Evolutionary conservation across 2,329 filamentous ascomycete species (phyloP).

Genomic region (Paradendryphiella salina): DNA sequence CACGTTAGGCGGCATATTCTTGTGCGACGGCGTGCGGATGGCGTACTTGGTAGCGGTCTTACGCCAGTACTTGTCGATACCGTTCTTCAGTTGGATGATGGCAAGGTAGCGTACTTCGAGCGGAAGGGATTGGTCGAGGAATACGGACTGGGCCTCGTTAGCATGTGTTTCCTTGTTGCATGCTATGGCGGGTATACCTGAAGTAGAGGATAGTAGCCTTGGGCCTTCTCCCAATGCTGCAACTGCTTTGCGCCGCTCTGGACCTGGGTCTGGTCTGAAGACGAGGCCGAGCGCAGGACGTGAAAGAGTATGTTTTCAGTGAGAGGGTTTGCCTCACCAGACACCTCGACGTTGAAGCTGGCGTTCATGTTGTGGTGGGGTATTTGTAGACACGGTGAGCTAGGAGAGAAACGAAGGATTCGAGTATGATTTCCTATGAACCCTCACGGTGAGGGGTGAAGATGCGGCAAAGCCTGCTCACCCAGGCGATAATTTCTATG

Average conservation of each 20-base stretch:
- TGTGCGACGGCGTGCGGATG: background rate
- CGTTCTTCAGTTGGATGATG: slow-evolving; percentile 94
- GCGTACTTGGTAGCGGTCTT: slow-evolving; percentile 69
- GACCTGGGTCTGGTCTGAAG: slow-evolving; percentile 53
- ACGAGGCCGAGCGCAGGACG: slow-evolving; percentile 54
- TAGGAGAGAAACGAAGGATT: background rate
- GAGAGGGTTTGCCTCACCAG: slow-evolving; percentile 72
- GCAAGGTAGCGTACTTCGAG: slow-evolving; percentile 82
- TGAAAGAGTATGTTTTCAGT: slow-evolving; percentile 54
- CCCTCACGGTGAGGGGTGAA: background rate
- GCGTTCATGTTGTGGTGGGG: slow-evolving; percentile 37
- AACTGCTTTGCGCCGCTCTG: slow-evolving; percentile 58
- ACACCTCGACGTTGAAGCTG: slow-evolving; percentile 62
- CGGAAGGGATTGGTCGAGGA: slow-evolving; percentile 76
- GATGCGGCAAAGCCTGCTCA: slow-evolving; percentile 29
- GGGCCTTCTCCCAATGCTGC: slow-evolving; percentile 54
- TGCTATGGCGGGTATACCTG: slow-evolving; percentile 36
- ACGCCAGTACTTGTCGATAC: slow-evolving; percentile 93
- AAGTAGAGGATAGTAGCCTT: slow-evolving; percentile 55
- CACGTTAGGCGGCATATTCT: slow-evolving; percentile 12
- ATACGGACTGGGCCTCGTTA: slow-evolving; percentile 64
- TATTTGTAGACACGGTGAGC: slow-evolving; percentile 1
- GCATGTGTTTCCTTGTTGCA: background rate
- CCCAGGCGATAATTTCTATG: slow-evolving; percentile 27
- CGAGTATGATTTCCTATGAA: background rate